These are phyloP conservation scores for Pyrenophora teres DNA, from an alignment of 2,329 filamentous ascomycete genomes.

Conservation along the genomic window DNA sequence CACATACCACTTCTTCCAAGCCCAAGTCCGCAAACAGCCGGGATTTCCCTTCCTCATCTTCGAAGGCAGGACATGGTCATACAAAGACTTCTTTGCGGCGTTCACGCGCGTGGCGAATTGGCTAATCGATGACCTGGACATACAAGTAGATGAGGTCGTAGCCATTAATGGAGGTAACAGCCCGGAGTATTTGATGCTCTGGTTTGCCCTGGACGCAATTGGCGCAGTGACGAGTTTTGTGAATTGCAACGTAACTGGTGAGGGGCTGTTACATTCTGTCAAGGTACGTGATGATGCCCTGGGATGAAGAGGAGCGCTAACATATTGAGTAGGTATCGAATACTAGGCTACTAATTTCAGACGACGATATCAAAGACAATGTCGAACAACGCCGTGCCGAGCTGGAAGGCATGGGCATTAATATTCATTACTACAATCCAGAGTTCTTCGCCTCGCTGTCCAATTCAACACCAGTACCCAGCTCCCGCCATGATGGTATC, in stretches of 20 bases:
- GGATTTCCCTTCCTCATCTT: conserved; percentile 44
- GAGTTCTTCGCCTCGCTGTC: conserved; percentile 29
- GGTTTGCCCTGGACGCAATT: conserved; percentile 45
- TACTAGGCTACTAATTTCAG: conserved; percentile 52
- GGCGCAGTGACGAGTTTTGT: conserved; percentile 41
- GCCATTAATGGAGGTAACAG: conserved; percentile 45
- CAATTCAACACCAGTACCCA: conserved; percentile 29
- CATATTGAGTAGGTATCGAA: conserved; percentile 54
- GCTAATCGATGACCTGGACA: conserved; percentile 43
- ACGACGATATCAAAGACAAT: conserved; percentile 56
- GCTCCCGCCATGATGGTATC: conserved; percentile 28
- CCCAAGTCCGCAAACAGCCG: conserved; percentile 44
- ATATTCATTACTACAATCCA: conserved; percentile 39
- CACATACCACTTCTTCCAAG: conserved; percentile 40
- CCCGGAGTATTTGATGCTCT: conserved; percentile 45
- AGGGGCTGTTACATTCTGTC: conserved; percentile 43
- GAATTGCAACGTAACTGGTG: conserved; percentile 46
- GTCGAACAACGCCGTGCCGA: conserved; percentile 33
- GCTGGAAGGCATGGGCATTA: conserved; percentile 27
- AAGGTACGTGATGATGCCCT: conserved; percentile 43
- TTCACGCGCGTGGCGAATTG: conserved; percentile 41
- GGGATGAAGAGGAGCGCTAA: conserved; percentile 47
- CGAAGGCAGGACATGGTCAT: conserved; percentile 43
- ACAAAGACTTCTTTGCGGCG: conserved; percentile 38
- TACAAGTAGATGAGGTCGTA: conserved; percentile 41